Base-by-base conservation (phyloP, 768 basidiomycete genomes). In the Candolleomyces eurysporus region DNA sequence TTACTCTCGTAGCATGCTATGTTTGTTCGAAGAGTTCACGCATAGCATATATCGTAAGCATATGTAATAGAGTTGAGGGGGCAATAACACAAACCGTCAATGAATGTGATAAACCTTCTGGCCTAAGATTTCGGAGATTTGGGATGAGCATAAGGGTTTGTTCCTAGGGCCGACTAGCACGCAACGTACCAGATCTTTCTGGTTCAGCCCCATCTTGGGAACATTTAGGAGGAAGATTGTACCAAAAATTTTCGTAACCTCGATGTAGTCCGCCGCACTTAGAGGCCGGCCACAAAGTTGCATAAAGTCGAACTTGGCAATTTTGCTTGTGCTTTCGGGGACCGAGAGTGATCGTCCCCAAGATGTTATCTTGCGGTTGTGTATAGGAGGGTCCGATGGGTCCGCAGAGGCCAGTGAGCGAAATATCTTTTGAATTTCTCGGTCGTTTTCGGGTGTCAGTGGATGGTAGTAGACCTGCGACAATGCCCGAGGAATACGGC, bases 201-300 rank as follows among this genome's bases (percentile, higher is more conserved):
- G 82, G 58, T 85, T 82, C 64, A 98, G 71, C 0, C 87, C 91
- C 88, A 99, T 88, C 79, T 92, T 91, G 50, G 91, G 92, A 32
- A 98, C 86, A 68, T 93, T 89, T 48, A 87, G 77, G 39, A 99
- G 77, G 69, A 99, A 98, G 16, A 99, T 79, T 14, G 94, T 96
- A 31, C 84, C 82, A 71, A 97, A 99, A 32, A 80, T 86, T 68
- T 87, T 87, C 4, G 96, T 96, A 59, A 99, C 84, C 76, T 98
- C 94, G 43, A 99, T 72, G 73, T 98, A 99, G 73, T 99, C 97
- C 1, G 94, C 94, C 22, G 97, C 96, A 68, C 92, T 92, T 68
- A 97, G 76, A 0, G 96, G 92, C 66, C 85, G 84, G 0, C 91
- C 92, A 68, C 97, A 99, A 17, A 99, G 79, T 61, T 96, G 87